phyloP scores from a whole-genome alignment of 768 basidiomycete genomes.

The Russula sp. region DNA sequence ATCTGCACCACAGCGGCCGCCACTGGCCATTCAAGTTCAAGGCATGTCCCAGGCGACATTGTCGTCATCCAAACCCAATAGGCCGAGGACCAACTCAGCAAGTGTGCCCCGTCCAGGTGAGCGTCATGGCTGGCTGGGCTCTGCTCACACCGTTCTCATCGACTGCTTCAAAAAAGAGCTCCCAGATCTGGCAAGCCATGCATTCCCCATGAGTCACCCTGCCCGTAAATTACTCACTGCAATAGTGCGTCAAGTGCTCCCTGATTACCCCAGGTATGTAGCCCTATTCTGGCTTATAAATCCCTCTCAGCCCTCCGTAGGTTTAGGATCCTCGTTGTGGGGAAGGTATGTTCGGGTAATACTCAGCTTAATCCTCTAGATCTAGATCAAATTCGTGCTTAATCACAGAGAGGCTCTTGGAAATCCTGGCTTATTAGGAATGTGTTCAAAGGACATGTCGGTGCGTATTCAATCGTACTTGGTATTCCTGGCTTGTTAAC shows the following conservation, averaged over 20 bases:
- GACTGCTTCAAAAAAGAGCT: background rate
- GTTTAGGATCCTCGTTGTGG: conserved; percentile 6
- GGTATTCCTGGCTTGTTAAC: background rate
- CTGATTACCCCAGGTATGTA: background rate
- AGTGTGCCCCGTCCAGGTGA: background rate
- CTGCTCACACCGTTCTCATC: background rate
- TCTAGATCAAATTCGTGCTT: background rate
- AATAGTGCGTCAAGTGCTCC: background rate
- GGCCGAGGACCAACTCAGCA: background rate
- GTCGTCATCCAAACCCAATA: background rate
- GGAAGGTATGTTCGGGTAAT: background rate
- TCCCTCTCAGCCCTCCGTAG: background rate
- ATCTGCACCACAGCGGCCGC: no score
- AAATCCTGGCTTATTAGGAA: conserved; percentile 2
- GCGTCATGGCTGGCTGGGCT: background rate
- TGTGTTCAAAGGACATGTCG: background rate
- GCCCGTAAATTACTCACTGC: background rate
- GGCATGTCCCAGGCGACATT: background rate
- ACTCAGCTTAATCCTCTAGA: background rate
- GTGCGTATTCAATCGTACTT: background rate
- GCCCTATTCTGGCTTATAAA: background rate
- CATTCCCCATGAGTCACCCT: background rate
- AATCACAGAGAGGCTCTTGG: conserved; percentile 2
- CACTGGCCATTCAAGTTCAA: no score
- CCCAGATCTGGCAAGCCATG: background rate